phyloP scores from a whole-genome alignment of 2,329 filamentous ascomycete species.

The Pseudocercospora musae region DNA sequence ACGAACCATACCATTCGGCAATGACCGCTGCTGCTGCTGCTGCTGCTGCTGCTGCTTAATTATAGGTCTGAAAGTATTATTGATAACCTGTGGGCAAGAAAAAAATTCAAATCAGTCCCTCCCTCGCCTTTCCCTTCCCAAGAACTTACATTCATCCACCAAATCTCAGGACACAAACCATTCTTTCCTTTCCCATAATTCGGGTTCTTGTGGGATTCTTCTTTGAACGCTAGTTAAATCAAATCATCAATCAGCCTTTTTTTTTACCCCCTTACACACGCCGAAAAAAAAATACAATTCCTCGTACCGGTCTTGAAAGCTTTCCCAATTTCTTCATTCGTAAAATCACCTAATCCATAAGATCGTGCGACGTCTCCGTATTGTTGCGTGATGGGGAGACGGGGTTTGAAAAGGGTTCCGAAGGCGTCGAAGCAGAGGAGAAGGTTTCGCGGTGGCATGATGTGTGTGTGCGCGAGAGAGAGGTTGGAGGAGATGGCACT shows the following conservation, averaged over 20 bases:
- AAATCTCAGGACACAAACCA: slow-evolving; percentile 52
- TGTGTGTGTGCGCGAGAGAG: too few species aligned
- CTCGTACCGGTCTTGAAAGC: slow-evolving; percentile 41
- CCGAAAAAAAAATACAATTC: too few species aligned
- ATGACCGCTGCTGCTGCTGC: slow-evolving; percentile 25
- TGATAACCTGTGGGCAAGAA: slow-evolving; percentile 45
- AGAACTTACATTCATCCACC: slow-evolving; percentile 62
- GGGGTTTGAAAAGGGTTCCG: slow-evolving; percentile 60
- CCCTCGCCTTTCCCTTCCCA: too few species aligned
- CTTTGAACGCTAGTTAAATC: slow-evolving; percentile 46
- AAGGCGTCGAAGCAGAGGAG: slow-evolving; percentile 63
- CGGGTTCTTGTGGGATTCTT: slow-evolving; percentile 48
- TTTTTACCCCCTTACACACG: too few species aligned
- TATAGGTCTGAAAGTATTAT: slow-evolving; percentile 51
- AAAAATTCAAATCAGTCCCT: neutral
- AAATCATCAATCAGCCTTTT: too few species aligned
- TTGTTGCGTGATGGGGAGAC: slow-evolving; percentile 49
- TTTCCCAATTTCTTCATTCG: slow-evolving; percentile 40
- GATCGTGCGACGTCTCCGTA: slow-evolving; percentile 53
- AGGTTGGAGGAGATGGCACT: neutral
- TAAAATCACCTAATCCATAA: slow-evolving; percentile 48
- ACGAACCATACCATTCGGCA: slow-evolving; percentile 48
- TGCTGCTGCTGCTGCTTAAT: too few species aligned
- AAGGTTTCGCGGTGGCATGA: slow-evolving; percentile 41
- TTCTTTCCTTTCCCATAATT: slow-evolving; percentile 58